Conservation (phyloP, 495 filamentous ascomycete species). For the Daldinia caldariorum region DNA sequence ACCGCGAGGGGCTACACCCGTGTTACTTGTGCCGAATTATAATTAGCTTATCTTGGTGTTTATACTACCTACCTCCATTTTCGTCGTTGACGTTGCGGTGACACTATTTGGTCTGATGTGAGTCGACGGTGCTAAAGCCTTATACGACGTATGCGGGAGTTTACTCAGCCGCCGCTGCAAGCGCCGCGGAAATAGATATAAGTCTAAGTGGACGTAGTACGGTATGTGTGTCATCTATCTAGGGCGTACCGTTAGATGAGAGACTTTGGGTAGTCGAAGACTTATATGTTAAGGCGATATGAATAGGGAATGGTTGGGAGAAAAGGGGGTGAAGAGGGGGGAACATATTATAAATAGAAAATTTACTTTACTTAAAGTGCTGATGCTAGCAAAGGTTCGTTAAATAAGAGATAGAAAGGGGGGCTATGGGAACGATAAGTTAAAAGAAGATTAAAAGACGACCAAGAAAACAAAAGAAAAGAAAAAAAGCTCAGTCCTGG, state of each 20-base stretch:
- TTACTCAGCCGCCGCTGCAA: neutral
- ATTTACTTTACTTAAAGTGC: too few relatives aligned
- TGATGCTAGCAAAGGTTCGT: too few relatives aligned
- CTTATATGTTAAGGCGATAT: neutral
- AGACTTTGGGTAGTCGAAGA: neutral
- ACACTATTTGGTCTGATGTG: neutral
- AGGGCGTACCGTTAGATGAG: neutral
- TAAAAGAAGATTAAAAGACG: too few relatives aligned
- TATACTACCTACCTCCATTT: neutral
- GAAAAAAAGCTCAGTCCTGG: conserved; percentile 8
- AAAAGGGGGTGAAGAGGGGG: too few relatives aligned
- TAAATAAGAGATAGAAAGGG: too few relatives aligned
- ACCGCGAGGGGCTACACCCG: neutral
- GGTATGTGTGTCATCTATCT: too few relatives aligned
- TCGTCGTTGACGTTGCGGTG: neutral
- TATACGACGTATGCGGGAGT: neutral
- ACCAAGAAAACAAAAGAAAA: conserved; percentile 5
- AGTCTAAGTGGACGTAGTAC: neutral
- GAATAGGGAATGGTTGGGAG: neutral
- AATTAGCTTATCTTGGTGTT: neutral
- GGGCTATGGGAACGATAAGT: too few relatives aligned
- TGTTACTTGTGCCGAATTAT: neutral
- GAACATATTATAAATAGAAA: neutral
- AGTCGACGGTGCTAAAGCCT: neutral
- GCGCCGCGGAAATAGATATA: neutral